Conservation (phyloP, 2,329 filamentous ascomycete genomes). For the Calonectria pteridis region DNA sequence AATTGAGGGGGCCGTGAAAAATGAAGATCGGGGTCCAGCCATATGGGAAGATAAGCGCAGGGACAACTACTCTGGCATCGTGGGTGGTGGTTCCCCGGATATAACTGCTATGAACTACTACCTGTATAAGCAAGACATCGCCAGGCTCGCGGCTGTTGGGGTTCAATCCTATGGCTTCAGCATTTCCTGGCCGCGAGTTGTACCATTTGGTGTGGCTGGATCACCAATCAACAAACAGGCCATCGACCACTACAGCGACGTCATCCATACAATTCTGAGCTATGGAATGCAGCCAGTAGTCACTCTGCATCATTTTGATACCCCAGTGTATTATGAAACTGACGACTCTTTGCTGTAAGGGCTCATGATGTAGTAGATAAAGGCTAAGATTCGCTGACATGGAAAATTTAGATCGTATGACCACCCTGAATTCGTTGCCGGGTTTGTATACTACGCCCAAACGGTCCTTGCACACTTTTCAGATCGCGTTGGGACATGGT, state of each 20-base stretch:
- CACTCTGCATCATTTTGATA: not conserved
- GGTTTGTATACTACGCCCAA: not conserved
- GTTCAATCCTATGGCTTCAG: not conserved
- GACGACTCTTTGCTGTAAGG: not conserved
- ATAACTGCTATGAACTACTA: not conserved
- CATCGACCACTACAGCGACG: not conserved
- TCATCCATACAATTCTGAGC: not conserved
- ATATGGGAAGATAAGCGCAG: not conserved
- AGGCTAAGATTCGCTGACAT: not conserved
- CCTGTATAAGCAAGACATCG: not conserved
- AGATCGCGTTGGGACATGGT: not conserved
- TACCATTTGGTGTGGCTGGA: not conserved
- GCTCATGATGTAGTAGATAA: fast-evolving
- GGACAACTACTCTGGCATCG: not conserved
- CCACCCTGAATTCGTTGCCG: not conserved
- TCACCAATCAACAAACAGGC: not conserved
- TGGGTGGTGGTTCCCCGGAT: not conserved
- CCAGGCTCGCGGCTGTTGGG: not conserved
- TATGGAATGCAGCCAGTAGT: not conserved
- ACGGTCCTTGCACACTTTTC: not conserved
- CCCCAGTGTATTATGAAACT: not conserved
- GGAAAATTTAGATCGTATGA: not conserved
- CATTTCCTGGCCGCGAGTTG: not conserved
- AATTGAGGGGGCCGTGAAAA: not conserved
- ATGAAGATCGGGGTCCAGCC: not conserved